Evolutionary conservation across 106 monocot species (phyloP).

Genomic region (Dendrobium nobile): DNA sequence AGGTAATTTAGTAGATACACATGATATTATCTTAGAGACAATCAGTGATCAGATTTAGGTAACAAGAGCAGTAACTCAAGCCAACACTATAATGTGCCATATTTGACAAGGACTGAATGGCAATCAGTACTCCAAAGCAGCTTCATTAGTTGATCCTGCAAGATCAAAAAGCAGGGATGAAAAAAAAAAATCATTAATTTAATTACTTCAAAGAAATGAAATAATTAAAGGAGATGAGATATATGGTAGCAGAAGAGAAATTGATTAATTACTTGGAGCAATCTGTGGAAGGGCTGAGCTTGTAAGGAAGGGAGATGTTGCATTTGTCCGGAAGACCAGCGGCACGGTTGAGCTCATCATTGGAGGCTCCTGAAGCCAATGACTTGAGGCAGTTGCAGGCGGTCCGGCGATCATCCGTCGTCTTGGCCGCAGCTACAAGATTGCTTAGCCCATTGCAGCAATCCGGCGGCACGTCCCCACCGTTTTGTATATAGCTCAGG

Average conservation of each 20-base stretch:
- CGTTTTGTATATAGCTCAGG: background rate
- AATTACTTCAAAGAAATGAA: background rate
- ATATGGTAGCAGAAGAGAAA: background rate
- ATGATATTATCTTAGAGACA: too few species aligned
- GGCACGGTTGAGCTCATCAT: background rate
- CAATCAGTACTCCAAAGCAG: too few species aligned
- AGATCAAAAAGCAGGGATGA: too few species aligned
- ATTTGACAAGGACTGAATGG: too few species aligned
- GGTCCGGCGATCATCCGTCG: background rate
- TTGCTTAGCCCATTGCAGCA: slow-evolving; percentile 11
- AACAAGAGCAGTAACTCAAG: too few species aligned
- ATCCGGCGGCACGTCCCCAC: background rate
- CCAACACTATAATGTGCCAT: too few species aligned
- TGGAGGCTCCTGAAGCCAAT: slow-evolving; percentile 1
- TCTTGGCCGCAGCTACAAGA: slow-evolving; percentile 1
- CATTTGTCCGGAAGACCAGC: slow-evolving; percentile 10
- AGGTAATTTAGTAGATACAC: too few species aligned
- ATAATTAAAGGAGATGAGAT: background rate
- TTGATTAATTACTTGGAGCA: slow-evolving; percentile 14
- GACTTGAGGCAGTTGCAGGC: slow-evolving; percentile 23
- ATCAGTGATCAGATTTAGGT: too few species aligned
- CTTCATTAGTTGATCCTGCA: too few species aligned
- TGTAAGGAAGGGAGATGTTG: slow-evolving; percentile 1
- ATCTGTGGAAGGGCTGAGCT: slow-evolving; percentile 11
- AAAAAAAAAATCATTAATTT: too few species aligned